phyloP scores from a whole-genome alignment of 2,329 filamentous ascomycete genomes.

The Helminthosporium solani region DNA sequence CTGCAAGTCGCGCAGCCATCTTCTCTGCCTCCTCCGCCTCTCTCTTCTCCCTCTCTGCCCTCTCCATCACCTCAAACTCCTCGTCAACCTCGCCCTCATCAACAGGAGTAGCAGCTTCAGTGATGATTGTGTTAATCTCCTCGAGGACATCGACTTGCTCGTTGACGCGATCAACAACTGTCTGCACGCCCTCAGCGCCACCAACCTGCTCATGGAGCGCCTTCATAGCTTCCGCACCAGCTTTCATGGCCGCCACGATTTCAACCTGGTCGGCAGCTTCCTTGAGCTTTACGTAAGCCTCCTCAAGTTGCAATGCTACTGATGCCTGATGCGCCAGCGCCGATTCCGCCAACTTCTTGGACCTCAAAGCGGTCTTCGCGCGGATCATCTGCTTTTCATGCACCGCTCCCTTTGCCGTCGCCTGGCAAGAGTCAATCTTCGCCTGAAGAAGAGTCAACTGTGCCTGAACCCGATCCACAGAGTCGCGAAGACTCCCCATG shows the following conservation, averaged over 20 bases:
- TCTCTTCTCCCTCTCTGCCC: conserved; percentile 72
- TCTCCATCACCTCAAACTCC: conserved; percentile 76
- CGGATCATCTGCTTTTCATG: conserved; percentile 69
- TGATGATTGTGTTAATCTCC: conserved; percentile 76
- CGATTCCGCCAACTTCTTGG: conserved; percentile 77
- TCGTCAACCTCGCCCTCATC: conserved; percentile 86
- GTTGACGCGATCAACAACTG: conserved; percentile 71
- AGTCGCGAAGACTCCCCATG: conserved; percentile 75
- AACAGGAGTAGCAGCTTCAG: conserved; percentile 57
- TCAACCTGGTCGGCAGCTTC: conserved; percentile 83
- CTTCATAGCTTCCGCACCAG: conserved; percentile 70
- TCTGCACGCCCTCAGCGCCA: conserved; percentile 71
- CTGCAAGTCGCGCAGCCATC: conserved; percentile 51
- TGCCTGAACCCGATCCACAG: conserved; percentile 65
- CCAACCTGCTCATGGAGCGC: conserved; percentile 76
- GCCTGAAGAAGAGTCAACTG: conserved; percentile 66
- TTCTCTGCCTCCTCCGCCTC: conserved; percentile 61
- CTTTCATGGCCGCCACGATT: conserved; percentile 79
- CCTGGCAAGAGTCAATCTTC: conserved; percentile 52
- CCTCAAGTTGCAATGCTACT: conserved; percentile 78
- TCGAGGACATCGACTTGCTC: conserved; percentile 74
- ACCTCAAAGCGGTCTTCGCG: conserved; percentile 76
- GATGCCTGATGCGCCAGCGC: conserved; percentile 70
- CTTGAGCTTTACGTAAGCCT: conserved; percentile 78
- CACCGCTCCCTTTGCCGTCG: conserved; percentile 68